Base-by-base conservation (phyloP, 2,329 filamentous ascomycete species). In the Epichloe coenophiala region DNA sequence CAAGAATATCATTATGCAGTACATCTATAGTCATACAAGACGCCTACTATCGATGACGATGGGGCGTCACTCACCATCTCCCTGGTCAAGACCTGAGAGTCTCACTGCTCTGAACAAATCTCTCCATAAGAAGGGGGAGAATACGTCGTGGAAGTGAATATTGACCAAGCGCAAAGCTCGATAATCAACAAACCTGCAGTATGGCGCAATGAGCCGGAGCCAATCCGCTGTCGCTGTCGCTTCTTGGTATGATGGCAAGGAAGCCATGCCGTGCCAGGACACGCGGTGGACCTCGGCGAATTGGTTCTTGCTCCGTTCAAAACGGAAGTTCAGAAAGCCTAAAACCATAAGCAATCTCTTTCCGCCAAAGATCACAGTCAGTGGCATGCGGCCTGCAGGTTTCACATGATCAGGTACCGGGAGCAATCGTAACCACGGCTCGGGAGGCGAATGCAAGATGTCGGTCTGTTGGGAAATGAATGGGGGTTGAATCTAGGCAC, bases 111-210 rank as follows among this genome's bases (percentile, higher is more conserved):
- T 57, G 17, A 78, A 58, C 11, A 76, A 67, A 57, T 79, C 71
- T 53, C 65, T 65, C 77, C 77, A 81, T 17, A 80, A 61, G 4
- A 66, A 69, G 19, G 75, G 75, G 73, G 71, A 71, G 57, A 81
- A 80, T 19, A 70, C 61, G 41, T 56, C 51, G 63, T 73, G 70
- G 56, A 76, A 78, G 9, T 65, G 68, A 40, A 57, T 62, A 45
- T 66, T 71, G 9, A 80, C 76, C 38, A 70, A 68, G 57, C 74
- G 78, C 42, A 78, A 69, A 7, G 62, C 60, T 23, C 64, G 57
- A 56, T 73, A 74, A 57, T 75, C 68, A 5, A 57, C 51, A 41
- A 67, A 55, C 2, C 61, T 57, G 45, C 78, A 55, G 55, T 71
- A 73, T 1, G 72, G 69, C 6, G 69, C 72, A 12, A 71, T 71